Conservation (phyloP, 2,329 filamentous ascomycete genomes). For the Penicillium sp. region DNA sequence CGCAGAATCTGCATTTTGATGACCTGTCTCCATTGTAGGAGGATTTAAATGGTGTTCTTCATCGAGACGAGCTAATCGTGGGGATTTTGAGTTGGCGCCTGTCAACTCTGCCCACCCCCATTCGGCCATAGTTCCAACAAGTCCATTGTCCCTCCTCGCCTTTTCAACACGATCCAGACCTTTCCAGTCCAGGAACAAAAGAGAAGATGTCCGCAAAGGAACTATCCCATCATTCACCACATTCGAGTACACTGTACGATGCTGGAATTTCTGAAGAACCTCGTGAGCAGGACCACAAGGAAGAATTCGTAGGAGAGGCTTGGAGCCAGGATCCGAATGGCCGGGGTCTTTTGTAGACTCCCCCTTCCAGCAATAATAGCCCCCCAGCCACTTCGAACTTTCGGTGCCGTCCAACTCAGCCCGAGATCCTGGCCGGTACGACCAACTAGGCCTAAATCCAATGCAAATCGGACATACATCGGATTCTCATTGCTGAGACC, state of each 20-base stretch:
- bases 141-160: conserved; percentile 82
- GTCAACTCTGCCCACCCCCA: conserved; percentile 96
- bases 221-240: conserved; percentile 98
- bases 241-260: conserved; percentile 91
- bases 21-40: conserved; percentile 6
- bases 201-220: conserved; percentile 86
- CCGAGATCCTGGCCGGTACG: conserved; percentile 93
- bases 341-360: conserved; percentile 55
- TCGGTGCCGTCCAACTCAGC: conserved; percentile 85
- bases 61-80: conserved; percentile 37
- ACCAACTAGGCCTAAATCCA: conserved; percentile 96
- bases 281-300: conserved; percentile 88
- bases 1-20: conserved; percentile 2
- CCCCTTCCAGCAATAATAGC: conserved; percentile 79
- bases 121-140: conserved; percentile 87
- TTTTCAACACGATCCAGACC: conserved; percentile 92
- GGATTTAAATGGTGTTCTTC: conserved; percentile 25
- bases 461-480: conserved; percentile 91
- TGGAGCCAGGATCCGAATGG: conserved; percentile 71
- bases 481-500: conserved; percentile 97
- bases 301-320: conserved; percentile 82
- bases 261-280: conserved; percentile 82
- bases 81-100: conserved; percentile 60
- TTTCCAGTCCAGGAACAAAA: conserved; percentile 97
- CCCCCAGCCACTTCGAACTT: conserved; percentile 82